Conservation (phyloP, 2,329 filamentous ascomycete genomes). For the Penicillium sumatraense region DNA sequence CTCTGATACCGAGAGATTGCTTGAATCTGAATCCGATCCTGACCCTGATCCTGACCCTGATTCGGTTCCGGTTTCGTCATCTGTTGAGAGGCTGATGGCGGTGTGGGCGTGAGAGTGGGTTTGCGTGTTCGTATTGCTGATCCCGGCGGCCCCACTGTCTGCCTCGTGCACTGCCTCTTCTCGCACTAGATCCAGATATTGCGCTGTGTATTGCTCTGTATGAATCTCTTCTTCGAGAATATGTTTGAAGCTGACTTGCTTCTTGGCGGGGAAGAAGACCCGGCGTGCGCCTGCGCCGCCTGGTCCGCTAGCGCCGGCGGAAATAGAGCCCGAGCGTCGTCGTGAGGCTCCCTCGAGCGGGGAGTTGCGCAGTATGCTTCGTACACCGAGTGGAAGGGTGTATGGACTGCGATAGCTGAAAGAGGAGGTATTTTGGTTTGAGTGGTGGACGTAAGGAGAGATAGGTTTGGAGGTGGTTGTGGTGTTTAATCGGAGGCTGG, state of each 20-base stretch:
- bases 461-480: slow-evolving; percentile 27
- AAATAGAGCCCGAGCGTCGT: slow-evolving; percentile 46
- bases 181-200: slow-evolving; percentile 58
- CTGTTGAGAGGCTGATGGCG: slow-evolving; percentile 15
- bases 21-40: slow-evolving; percentile 3
- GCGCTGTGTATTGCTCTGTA: slow-evolving; percentile 59
- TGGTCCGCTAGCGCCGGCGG: slow-evolving; percentile 35
- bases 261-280: slow-evolving; percentile 58
- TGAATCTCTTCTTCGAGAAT: slow-evolving; percentile 64
- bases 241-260: slow-evolving; percentile 61
- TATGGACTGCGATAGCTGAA: slow-evolving; percentile 38
- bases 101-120: background rate
- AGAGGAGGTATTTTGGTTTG: slow-evolving; percentile 18
- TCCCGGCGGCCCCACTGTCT: slow-evolving; percentile 10
- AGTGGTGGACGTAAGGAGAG: slow-evolving; percentile 32
- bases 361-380: slow-evolving; percentile 54
- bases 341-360: slow-evolving; percentile 42
- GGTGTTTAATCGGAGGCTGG: slow-evolving; percentile 27
- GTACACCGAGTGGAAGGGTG: slow-evolving; percentile 49
- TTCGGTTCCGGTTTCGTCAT: background rate
- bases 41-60: background rate
- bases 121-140: slow-evolving; percentile 21
- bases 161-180: slow-evolving; percentile 21
- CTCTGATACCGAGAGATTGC: slow-evolving; percentile 33
- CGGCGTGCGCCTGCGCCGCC: slow-evolving; percentile 38